Base-by-base conservation (phyloP, 2,329 filamentous ascomycete species). In the Fusarium camptoceras region DNA sequence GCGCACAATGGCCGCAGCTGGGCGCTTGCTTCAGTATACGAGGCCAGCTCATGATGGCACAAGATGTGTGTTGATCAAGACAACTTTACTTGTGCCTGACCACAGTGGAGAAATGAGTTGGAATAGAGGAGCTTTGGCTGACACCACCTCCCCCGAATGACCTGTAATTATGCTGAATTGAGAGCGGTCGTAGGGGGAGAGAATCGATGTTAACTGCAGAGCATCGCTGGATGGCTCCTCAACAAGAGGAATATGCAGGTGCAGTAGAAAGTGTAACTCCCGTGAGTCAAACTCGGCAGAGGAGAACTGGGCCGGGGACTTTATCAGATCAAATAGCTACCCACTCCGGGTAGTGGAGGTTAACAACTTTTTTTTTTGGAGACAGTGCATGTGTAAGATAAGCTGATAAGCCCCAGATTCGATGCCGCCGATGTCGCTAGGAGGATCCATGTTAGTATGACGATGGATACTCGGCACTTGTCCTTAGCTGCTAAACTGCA, bases 41-140 rank as follows among this genome's bases (percentile, higher is more conserved):
- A 76, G 76, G 77, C 77, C 80, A 77, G 68, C 77, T 81, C 83
- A 85, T 85, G 72, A 63, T 71, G 65, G 64, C 31, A 41, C 49
- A 27, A 42, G 34, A 28, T 14, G 24, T 27, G 24, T 14, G 24
- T 51, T 39, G 22, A 24, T 18, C 16, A 43, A 25, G 41, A 25
- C 41, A 16, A 43, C 41, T 37, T 59, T 15, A 22, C 18, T 56
- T 55, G 47, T 62, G 48, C 30, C 53, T 46, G 55, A 53, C 66
- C 46, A 53, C 48, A 37, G 42, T 34, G 27, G 50, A 46, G 34
- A 31, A 46, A 47, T 41, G 25, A 43, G 55, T 49, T 54, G 14
- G 54, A 55, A 28, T 60, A 51, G 43, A 57, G 42, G 54, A 66
- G 61, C 54, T 56, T 53, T 62, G 28, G 46, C 51, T 56, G 25